These are phyloP conservation scores for Scheffersomyces lignicola DNA, from an alignment of 1,139 yeast species.

Conservation along the genomic window DNA sequence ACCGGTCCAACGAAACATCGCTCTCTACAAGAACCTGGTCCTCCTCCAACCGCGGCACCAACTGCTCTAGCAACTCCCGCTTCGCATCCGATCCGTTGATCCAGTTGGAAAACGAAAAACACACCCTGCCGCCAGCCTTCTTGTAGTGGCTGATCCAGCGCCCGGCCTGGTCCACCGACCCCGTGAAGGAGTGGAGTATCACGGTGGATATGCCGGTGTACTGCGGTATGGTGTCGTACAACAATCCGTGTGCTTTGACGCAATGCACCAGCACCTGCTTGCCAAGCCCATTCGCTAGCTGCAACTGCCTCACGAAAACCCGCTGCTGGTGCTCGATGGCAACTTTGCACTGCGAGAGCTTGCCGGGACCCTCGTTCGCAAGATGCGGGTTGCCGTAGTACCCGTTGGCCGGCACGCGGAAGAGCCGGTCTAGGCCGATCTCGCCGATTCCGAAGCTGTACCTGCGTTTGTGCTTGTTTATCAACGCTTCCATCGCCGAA, in stretches of 20 bases:
- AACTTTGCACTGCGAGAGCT: conserved; percentile 51
- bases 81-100: conserved; percentile 48
- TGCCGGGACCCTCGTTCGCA: conserved; percentile 12
- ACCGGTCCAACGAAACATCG: conserved; percentile 35
- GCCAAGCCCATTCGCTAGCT: conserved; percentile 47
- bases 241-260: conserved; percentile 70
- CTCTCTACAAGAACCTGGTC: conserved; percentile 37
- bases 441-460: conserved; percentile 66
- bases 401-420: conserved; percentile 65
- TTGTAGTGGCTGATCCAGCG: conserved; percentile 47
- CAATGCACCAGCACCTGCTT: conserved; percentile 77
- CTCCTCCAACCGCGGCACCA: conserved; percentile 23
- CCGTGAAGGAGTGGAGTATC: conserved; percentile 84
- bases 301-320: conserved; percentile 52
- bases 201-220: conserved; percentile 33
- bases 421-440: conserved; percentile 79
- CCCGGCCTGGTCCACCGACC: conserved; percentile 66
- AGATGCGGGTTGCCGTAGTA: conserved; percentile 41
- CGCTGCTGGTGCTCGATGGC: conserved; percentile 61
- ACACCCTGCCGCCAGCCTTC: conserved; percentile 22
- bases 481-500: conserved; percentile 20
- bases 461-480: conserved; percentile 18
- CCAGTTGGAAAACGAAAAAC: conserved; percentile 61
- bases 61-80: conserved; percentile 19
- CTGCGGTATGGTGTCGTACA: conserved; percentile 45